Evolutionary conservation across 176 grass and related monocot genomes (phyloP).

Genomic region (Hyparrhenia diplandra): DNA sequence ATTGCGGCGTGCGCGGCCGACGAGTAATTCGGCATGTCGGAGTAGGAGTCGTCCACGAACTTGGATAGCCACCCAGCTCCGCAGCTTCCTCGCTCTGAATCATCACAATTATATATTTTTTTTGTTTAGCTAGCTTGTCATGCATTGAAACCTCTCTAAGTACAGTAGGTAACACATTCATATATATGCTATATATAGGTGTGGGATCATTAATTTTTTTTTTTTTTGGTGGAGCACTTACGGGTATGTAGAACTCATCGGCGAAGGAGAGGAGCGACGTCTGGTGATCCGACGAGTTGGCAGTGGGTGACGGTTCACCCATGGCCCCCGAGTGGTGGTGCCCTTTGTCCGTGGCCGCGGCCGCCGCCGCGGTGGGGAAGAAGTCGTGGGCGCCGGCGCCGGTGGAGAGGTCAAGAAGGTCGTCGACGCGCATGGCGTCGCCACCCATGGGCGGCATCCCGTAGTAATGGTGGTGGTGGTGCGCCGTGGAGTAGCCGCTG

Average conservation of each 20-base stretch:
- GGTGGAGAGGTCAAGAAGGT: conserved; percentile 78
- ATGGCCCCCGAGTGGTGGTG: conserved; percentile 25
- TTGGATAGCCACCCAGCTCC: conserved; percentile 97
- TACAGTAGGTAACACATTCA: not conserved
- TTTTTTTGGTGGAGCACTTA: conserved; percentile 44
- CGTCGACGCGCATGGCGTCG: conserved; percentile 70
- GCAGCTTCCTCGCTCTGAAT: conserved; percentile 88
- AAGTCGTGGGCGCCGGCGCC: conserved; percentile 46
- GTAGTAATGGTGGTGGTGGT: conserved; percentile 47
- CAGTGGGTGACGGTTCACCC: conserved; percentile 36
- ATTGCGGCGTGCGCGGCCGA: conserved; percentile 50
- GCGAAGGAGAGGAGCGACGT: conserved; percentile 61
- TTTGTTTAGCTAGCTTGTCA: not conserved
- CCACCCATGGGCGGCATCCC: conserved; percentile 53
- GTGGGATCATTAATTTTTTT: not conserved
- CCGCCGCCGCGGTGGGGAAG: conserved; percentile 34
- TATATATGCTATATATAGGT: not conserved
- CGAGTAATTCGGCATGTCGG: conserved; percentile 73
- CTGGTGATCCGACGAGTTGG: conserved; percentile 56
- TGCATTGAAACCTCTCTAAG: not conserved
- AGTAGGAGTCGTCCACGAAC: conserved; percentile 98
- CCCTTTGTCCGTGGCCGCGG: not conserved
- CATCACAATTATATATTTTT: no score
- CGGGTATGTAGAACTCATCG: conserved; percentile 91
- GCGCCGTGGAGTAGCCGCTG: conserved; percentile 27